These are phyloP conservation scores for Pilatotrama ljubarskyi DNA, from an alignment of 768 basidiomycete genomes.

Conservation along the genomic window DNA sequence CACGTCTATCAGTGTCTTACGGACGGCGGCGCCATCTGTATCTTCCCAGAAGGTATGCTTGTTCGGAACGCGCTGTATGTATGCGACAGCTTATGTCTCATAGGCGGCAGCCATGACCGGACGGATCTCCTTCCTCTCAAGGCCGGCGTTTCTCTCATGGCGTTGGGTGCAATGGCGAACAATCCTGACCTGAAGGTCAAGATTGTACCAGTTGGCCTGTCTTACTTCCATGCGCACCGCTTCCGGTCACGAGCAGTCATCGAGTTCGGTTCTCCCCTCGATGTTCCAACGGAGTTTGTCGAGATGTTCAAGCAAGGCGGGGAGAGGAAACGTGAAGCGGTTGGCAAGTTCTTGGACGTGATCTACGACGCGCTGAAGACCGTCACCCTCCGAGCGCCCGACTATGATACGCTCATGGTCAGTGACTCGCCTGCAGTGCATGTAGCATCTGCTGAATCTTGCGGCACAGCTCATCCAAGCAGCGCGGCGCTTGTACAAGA, in stretches of 20 bases:
- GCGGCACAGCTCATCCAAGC: slow-evolving; percentile 87
- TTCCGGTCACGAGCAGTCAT: slow-evolving; percentile 97
- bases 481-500: slow-evolving; percentile 88
- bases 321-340: slow-evolving; percentile 83
- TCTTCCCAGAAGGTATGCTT: slow-evolving; percentile 90
- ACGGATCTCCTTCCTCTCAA: slow-evolving; percentile 95
- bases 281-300: slow-evolving; percentile 87
- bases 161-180: slow-evolving; percentile 94
- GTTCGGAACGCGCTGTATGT: slow-evolving; percentile 35
- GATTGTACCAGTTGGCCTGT: slow-evolving; percentile 68
- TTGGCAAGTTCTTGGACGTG: slow-evolving; percentile 83
- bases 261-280: slow-evolving; percentile 90
- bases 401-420: slow-evolving; percentile 98
- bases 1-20: slow-evolving; percentile 87
- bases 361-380: slow-evolving; percentile 94
- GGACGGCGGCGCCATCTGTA: slow-evolving; percentile 89
- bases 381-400: slow-evolving; percentile 92
- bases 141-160: slow-evolving; percentile 98
- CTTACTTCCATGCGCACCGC: slow-evolving; percentile 47
- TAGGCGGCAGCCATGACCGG: slow-evolving; percentile 97
- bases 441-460: background rate
- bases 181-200: slow-evolving; percentile 84
- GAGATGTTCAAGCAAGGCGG: slow-evolving; percentile 93
- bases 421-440: slow-evolving; percentile 16
- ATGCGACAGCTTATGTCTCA: background rate